Evolutionary conservation across 2,329 filamentous ascomycete genomes (phyloP), one percentile per base, ranked within the genome.

Genomic region (Lojkania enalia): DNA sequence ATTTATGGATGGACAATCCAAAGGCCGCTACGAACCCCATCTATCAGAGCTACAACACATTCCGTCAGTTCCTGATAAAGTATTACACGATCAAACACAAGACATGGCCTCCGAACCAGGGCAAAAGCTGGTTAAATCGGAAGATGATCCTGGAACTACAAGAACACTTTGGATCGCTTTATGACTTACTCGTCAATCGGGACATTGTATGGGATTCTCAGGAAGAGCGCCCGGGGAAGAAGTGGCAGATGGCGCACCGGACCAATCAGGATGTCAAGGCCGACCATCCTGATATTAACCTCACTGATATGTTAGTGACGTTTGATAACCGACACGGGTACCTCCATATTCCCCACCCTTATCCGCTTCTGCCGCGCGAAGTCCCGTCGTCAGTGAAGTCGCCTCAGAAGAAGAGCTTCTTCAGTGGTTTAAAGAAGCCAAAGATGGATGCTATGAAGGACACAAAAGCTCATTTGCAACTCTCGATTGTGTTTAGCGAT

Each of bases 121-220:
- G 64, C 18, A 54, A 64, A 27, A 56, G 36, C 40, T 87, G 84
- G 84, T 72, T 88, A 11, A 84, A 79, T 3, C 74, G 85, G 30
- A 77, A 74, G 2, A 63, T 86, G 14, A 77, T 77, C 1, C 74
- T 77, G 35, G 73, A 72, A 2, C 63, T 88, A n/a, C 82, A 86
- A 52, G 74, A 72, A 21, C 85, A 88, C 52, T 87, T 88, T 55
- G 81, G 82, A 2, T 80, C 82, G 0, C 70, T 88, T 1, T 88
- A 88, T 56, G 84, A 88, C 57, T 87, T 86, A 50, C 71, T 88
- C 1, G 84, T 88, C 13, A 80, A 88, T 62, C 77, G 83, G 4
- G 81, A 86, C 35, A 77, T 87, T 3, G 63, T 78, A 0, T 88
- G 85, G 83, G 83, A 85, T 43, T 77, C 77, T 15, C 78, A 77